phyloP scores from a whole-genome alignment of 371 early-diverging fungal species.

The Mucor circinelloides region DNA sequence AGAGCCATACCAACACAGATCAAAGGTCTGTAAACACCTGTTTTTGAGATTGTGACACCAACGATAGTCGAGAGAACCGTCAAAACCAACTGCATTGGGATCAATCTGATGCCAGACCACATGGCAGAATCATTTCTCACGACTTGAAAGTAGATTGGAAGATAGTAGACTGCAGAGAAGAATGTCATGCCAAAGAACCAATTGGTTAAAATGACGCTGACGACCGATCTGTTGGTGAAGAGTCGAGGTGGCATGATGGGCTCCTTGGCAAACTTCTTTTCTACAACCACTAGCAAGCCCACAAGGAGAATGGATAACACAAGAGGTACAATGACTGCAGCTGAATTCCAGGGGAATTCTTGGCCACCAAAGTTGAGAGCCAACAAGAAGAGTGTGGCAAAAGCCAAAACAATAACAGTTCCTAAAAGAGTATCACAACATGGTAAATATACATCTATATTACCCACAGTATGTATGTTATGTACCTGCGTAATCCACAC shows the following conservation, averaged over 20 bases:
- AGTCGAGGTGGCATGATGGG: constrained; percentile 61
- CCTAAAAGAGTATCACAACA: not conserved
- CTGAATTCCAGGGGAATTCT: constrained; percentile 63
- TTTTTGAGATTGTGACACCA: constrained; percentile 51
- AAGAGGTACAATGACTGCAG: constrained; percentile 63
- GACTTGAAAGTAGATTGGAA: constrained; percentile 83
- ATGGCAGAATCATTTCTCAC: constrained; percentile 59
- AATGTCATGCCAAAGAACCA: constrained; percentile 62
- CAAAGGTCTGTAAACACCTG: constrained; percentile 52
- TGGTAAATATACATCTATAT: not conserved
- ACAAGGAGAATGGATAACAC: constrained; percentile 49
- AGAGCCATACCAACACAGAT: constrained; percentile 46
- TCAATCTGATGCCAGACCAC: constrained; percentile 55
- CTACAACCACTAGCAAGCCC: constrained; percentile 44
- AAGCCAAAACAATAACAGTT: constrained; percentile 40
- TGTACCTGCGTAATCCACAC: constrained; percentile 42
- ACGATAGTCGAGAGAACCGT: constrained; percentile 34
- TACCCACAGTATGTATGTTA: not conserved
- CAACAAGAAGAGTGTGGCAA: constrained; percentile 44
- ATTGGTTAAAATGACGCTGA: constrained; percentile 45
- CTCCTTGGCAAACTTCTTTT: constrained; percentile 53
- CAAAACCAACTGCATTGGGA: constrained; percentile 55
- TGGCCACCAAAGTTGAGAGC: constrained; percentile 57
- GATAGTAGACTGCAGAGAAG: constrained; percentile 56
- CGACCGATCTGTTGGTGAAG: constrained; percentile 53